Conservation (phyloP, 805 yeast species). For the Candida methanosorbosa region DNA sequence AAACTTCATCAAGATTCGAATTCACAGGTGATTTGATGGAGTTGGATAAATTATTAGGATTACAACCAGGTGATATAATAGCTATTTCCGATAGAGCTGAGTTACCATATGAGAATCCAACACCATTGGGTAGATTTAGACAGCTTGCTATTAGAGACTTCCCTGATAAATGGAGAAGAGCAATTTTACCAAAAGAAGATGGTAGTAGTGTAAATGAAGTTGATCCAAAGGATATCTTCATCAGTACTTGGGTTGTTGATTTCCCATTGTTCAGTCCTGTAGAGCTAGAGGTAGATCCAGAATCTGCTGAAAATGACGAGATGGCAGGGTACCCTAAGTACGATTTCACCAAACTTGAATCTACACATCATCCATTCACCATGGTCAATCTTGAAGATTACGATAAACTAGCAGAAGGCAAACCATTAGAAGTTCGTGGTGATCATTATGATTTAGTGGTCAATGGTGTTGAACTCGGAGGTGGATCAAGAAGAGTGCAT, state of each 20-base stretch:
- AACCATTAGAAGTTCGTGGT: constrained; percentile 65
- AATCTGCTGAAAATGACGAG: constrained; percentile 6
- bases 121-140: constrained; percentile 83
- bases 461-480: constrained; percentile 94
- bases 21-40: constrained; percentile 4
- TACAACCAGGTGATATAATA: constrained; percentile 63
- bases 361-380: constrained; percentile 98
- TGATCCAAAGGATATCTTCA: constrained; percentile 29
- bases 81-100: constrained; percentile 71
- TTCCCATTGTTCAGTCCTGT: constrained; percentile 87
- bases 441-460: constrained; percentile 92
- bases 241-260: constrained; percentile 80
- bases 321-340: constrained; percentile 51
- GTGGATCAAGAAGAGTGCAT: constrained; percentile 94
- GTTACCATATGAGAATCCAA: constrained; percentile 82
- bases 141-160: constrained; percentile 56
- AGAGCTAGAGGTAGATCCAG: constrained; percentile 30
- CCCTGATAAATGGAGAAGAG: constrained; percentile 44
- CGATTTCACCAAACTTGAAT: constrained; percentile 34
- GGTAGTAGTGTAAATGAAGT: constrained; percentile 10
- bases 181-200: constrained; percentile 10
- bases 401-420: constrained; percentile 32
- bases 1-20: constrained; percentile 3
- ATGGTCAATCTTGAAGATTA: constrained; percentile 76
- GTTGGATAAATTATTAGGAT: constrained; percentile 24